These are phyloP conservation scores for Penicillium frequentans DNA, from an alignment of 2,329 filamentous ascomycete species.

Conservation along the genomic window DNA sequence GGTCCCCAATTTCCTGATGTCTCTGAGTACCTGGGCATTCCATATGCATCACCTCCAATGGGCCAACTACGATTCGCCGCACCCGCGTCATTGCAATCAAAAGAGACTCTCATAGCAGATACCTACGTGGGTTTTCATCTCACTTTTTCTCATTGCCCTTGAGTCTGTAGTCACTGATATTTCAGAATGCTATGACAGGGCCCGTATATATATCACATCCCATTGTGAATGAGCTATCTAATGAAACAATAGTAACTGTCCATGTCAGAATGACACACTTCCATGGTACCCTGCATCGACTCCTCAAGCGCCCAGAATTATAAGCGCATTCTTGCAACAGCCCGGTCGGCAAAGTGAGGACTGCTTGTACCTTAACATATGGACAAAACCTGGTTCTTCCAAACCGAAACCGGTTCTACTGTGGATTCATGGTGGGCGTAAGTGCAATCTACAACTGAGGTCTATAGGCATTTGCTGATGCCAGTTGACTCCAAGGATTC, in stretches of 20 bases:
- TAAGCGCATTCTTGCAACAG: slow-evolving; percentile 22
- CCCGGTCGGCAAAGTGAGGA: slow-evolving; percentile 33
- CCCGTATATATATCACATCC: slow-evolving; percentile 3
- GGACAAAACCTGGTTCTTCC: slow-evolving; percentile 21
- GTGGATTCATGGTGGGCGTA: slow-evolving; percentile 42
- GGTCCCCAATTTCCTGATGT: slow-evolving; percentile 14
- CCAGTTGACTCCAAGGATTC: slow-evolving; percentile 28
- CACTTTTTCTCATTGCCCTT: too few relatives aligned
- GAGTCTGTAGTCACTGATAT: neutral
- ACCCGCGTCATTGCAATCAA: slow-evolving; percentile 15
- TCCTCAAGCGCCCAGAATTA: slow-evolving; percentile 18
- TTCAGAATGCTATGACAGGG: slow-evolving; percentile 2
- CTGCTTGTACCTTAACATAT: slow-evolving; percentile 39
- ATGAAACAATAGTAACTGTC: slow-evolving; percentile 22
- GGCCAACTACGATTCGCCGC: slow-evolving; percentile 28
- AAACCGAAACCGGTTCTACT: slow-evolving; percentile 40
- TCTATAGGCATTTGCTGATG: neutral
- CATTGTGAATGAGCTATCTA: neutral
- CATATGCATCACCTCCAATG: slow-evolving; percentile 27
- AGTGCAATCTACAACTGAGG: neutral
- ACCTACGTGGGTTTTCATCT: neutral
- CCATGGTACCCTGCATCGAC: slow-evolving; percentile 24
- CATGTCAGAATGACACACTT: slow-evolving; percentile 15
- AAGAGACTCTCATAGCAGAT: neutral
- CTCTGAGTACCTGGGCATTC: slow-evolving; percentile 30